Base-by-base conservation (phyloP, 208 protist genomes). In the Trypanosoma boissoni region DNA sequence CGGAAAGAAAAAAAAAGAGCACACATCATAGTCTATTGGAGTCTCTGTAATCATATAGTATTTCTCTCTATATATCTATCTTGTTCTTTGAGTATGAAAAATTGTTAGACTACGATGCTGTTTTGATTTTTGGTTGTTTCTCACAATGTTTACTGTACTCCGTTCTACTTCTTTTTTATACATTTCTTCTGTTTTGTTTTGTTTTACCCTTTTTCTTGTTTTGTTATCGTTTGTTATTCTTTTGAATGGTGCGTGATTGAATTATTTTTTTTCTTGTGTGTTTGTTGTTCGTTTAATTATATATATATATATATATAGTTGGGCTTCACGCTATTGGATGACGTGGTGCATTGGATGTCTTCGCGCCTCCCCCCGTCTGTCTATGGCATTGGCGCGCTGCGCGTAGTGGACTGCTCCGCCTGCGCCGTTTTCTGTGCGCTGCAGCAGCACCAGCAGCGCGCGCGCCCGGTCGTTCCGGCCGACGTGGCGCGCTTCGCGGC, bases 361-460 rank as follows among this genome's bases (percentile, higher is more conserved):
- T 23, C 23, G 28, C 52, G 39, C 21, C 21, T 64, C 27, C 21
- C 58, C 23, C 57, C 50, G 12, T 18, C 46, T 28, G 36, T 52
- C 23, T 50, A 9, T 36, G 28, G 52, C 2, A 52, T 48, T 64
- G 57, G 78, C 48, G 48, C 58, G 16, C 41, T 86, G 9, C 48
- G 41, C 2, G 26, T 83, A 20, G 64, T 89, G 7, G 78, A 89
- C 32, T 82, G 78, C 41, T 75, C 64, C 8, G 70, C 78, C 0
- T 83, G 72, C 53, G 74, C 78, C 18, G 39, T 83, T 10, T 31
- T 63, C 3, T 34, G 43, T 26, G 51, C 58, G 6, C 42, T 71
- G 46, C 41, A 34, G 37, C 53, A 36, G 20, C 23, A 55, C 27
- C 21, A 34, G 6, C 36, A 23, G 14, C 59, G n/a, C n/a, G n/a